A percentile compares a stretch with the other conserved stretches of the same genome.
Conservation (phyloP, 2,329 filamentous ascomycete species). For the Colletotrichum sp. region DNA sequence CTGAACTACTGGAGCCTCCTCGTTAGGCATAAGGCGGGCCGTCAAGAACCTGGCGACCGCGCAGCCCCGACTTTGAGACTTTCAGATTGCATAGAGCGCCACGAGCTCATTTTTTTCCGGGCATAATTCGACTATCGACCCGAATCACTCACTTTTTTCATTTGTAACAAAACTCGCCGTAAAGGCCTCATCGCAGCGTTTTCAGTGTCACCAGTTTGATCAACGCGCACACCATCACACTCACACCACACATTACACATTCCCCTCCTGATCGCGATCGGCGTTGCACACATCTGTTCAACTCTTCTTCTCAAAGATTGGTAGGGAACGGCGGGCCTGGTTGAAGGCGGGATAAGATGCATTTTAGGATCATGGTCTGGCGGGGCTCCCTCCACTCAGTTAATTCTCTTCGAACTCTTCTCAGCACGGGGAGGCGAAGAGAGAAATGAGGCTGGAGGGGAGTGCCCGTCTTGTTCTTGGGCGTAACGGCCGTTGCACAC, state of each 20-base stretch:
- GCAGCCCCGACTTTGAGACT: neutral
- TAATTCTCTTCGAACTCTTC: neutral
- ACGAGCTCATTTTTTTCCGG: neutral
- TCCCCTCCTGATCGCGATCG: slow-evolving; percentile 12
- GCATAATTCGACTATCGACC: slow-evolving; percentile 2
- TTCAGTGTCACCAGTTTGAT: slow-evolving; percentile 5
- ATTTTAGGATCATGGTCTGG: slow-evolving; percentile 17
- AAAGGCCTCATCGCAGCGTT: slow-evolving; percentile 3
- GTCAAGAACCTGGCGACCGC: neutral
- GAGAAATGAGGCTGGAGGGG: neutral
- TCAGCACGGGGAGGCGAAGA: neutral
- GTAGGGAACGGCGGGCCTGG: slow-evolving; percentile 16
- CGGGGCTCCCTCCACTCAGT: neutral
- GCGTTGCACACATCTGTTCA: slow-evolving; percentile 17
- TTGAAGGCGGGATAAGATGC: slow-evolving; percentile 19
- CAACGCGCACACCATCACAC: neutral
- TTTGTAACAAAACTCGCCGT: slow-evolving; percentile 15
- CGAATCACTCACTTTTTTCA: slow-evolving; percentile 4
- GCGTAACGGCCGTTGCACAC: slow-evolving; percentile 19
- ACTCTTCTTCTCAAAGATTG: slow-evolving; percentile 21
- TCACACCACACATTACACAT: neutral
- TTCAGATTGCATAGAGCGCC: slow-evolving; percentile 6
- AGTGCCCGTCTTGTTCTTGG: slow-evolving; percentile 12
- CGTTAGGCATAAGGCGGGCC: neutral
- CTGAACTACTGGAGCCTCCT: neutral